Evolutionary conservation across 306 rosid genomes (phyloP).

Genomic region (Astragalus membranaceus): DNA sequence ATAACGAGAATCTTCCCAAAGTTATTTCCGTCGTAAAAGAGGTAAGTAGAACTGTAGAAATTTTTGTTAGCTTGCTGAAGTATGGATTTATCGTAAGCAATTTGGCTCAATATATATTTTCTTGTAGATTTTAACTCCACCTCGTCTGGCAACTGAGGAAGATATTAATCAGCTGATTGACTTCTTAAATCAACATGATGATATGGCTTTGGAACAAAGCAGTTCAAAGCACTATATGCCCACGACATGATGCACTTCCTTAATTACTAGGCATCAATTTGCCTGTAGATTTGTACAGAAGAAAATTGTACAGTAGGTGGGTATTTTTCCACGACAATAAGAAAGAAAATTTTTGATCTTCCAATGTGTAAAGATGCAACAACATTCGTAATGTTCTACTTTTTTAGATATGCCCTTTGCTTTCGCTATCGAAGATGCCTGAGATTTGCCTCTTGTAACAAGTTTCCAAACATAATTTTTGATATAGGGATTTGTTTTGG

Average conservation of each 20-base stretch:
- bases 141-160: conserved; percentile 19
- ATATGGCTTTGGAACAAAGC: not conserved
- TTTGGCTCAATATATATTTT: not conserved
- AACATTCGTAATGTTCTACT: not conserved
- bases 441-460: not conserved
- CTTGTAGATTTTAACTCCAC: conserved; percentile 10
- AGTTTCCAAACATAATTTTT: too few relatives aligned
- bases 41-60: not conserved
- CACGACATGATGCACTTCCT: not conserved
- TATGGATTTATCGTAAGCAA: not conserved
- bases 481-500: too few relatives aligned
- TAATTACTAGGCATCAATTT: not conserved
- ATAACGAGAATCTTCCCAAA: conserved; percentile 12
- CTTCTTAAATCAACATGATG: not conserved
- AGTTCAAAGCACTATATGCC: not conserved
- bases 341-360: not conserved
- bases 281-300: not conserved
- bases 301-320: not conserved
- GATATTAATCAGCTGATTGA: not conserved
- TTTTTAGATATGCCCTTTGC: not conserved
- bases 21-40: not conserved
- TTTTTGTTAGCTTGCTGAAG: not conserved
- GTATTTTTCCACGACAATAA: not conserved
- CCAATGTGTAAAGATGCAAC: not conserved
- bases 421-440: not conserved